These are phyloP conservation scores for Cutaneotrichosporon mucoides DNA, from an alignment of 1,284 basidiomycete genomes.

Conservation along the genomic window DNA sequence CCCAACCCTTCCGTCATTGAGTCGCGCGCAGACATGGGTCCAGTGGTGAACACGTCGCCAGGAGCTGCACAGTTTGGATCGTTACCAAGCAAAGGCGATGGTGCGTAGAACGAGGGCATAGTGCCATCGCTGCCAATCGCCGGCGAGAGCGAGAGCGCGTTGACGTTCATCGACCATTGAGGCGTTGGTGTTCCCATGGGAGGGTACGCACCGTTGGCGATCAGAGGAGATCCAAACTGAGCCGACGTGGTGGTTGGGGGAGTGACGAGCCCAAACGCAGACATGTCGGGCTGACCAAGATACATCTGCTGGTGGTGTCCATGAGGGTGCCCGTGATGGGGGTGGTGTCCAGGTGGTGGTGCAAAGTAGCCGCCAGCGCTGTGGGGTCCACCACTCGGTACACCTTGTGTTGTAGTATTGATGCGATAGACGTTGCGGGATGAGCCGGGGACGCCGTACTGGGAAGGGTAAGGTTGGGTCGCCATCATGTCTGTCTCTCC, in stretches of 20 bases:
- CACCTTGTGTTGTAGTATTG: neutral
- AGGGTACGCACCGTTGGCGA: conserved; percentile 9
- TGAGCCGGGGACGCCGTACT: conserved; percentile 4
- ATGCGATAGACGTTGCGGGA: conserved; percentile 15
- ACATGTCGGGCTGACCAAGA: conserved; percentile 11
- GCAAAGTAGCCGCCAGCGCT: neutral
- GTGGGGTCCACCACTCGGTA: neutral
- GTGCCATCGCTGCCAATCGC: conserved; percentile 6
- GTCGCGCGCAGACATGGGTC: conserved; percentile 2
- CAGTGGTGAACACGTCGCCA: conserved; percentile 10
- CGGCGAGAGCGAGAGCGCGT: conserved; percentile 13
- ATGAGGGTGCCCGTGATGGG: neutral
- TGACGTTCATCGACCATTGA: conserved; percentile 14
- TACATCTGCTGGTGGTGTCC: conserved; percentile 6
- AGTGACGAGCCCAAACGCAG: conserved; percentile 13
- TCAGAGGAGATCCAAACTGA: conserved; percentile 15
- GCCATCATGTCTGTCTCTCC: conserved; percentile 12
- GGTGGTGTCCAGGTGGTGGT: neutral
- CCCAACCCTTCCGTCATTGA: conserved; percentile 6
- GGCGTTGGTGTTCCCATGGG: conserved; percentile 6
- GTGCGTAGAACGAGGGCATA: conserved; percentile 6
- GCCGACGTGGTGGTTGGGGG: conserved; percentile 14
- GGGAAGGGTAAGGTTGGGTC: conserved; percentile 15
- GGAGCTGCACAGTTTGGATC: conserved; percentile 8
- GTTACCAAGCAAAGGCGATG: conserved; percentile 10